Base-by-base conservation (phyloP, 805 yeast genomes). In the Starmerella vaccinii region DNA sequence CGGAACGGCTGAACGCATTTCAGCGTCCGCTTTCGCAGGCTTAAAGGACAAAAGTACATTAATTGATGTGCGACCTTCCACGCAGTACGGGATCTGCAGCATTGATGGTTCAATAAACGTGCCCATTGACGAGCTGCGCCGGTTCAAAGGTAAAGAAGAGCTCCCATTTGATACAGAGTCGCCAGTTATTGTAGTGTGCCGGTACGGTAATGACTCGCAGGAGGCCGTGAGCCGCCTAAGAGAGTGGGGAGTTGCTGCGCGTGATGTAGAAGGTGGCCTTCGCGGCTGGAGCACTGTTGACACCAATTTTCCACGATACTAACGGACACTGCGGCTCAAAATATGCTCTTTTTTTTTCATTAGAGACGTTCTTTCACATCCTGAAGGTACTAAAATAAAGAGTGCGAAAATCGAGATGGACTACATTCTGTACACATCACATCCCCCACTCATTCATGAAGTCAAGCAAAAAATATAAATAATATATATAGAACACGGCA, bases 201-300 rank as follows among this genome's bases (percentile, higher is more conserved):
- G 97, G 29, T 80, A 73, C 61, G 98, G 98, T 9, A 88, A 86
- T 64, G 97, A 92, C 63, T 89, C 97, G 0, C 88, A 84, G 60
- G 65, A 78, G 16, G 94, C 95, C 0, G 80, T 84, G 1, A 65
- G 72, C 50, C 66, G 71, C 40, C 65, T 89, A 42, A 70, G 74
- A 46, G 70, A 72, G 1, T 69, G 76, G 41, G 77, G 78, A 0
- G 66, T 77, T 16, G 65, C 75, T 18, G 85, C 78, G 0, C 74
- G 67, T 47, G 95, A 90, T 63, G 71, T 90, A 5, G 69, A 63
- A 10, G 97, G 97, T 1, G 98, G 98, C 0, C 68, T 88, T 22
- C 69, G 72, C 48, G 73, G 69, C 55, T 88, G 94, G 84, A 74
- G 83, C 15, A 69, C 70, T 1, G 69, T 85, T 2, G 90, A 88